These are phyloP conservation scores for Carex sylvatica DNA, from an alignment of 202 grass and related monocot species.

Conservation along the genomic window DNA sequence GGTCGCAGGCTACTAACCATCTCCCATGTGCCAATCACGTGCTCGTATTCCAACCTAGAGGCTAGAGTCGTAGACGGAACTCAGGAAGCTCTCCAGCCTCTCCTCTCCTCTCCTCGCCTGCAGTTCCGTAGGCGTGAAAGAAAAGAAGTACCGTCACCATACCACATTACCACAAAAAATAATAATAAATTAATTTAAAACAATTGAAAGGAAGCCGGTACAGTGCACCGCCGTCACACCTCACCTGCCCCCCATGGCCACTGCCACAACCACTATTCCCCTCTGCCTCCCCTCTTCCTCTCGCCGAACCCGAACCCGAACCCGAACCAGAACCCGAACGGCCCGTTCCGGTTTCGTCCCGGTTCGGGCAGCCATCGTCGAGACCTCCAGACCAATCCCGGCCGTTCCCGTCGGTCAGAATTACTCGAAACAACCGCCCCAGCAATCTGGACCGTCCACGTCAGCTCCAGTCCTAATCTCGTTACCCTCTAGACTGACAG, in stretches of 20 bases:
- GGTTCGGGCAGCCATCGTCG: constrained; percentile 37
- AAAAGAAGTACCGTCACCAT: neutral
- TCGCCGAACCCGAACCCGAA: neutral
- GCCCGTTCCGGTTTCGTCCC: neutral
- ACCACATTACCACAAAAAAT: neutral
- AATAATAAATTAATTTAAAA: neutral
- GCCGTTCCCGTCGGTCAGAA: constrained; percentile 21
- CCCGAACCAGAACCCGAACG: neutral
- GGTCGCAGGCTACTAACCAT: no score
- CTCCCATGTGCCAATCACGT: neutral
- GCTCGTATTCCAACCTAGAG: neutral
- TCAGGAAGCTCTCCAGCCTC: neutral
- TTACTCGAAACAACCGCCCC: constrained; percentile 25
- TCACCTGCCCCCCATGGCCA: neutral
- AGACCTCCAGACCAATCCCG: constrained; percentile 44
- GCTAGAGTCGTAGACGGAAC: no score
- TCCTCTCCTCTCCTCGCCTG: neutral
- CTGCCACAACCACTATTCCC: constrained; percentile 29
- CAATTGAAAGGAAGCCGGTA: neutral
- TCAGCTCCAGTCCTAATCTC: neutral
- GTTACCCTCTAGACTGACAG: constrained; percentile 32
- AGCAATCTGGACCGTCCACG: constrained; percentile 18
- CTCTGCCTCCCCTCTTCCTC: constrained; percentile 27
- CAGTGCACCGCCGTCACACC: neutral
- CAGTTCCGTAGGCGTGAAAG: constrained; percentile 1